Evolutionary conservation across 768 basidiomycete genomes (phyloP).

Genomic region (Rhodotorula sphaerocarpa): DNA sequence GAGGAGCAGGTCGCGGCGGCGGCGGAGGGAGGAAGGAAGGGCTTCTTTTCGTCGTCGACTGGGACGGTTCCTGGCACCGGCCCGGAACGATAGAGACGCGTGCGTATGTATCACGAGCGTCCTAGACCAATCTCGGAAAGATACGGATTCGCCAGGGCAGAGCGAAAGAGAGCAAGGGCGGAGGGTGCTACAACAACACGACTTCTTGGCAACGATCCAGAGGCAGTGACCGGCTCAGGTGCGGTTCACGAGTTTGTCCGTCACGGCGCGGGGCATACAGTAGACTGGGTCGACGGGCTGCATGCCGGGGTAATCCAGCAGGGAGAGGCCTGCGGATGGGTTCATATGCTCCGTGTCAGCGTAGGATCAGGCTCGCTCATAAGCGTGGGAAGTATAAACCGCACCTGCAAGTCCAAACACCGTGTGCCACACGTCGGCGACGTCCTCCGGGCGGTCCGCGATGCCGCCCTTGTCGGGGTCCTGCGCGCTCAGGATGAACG

Average conservation of each 20-base stretch:
- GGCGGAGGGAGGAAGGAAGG: background rate
- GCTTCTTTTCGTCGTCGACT: background rate
- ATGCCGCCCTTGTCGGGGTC: conserved; percentile 87
- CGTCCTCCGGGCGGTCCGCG: conserved; percentile 83
- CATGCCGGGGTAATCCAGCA: conserved; percentile 77
- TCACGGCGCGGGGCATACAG: conserved; percentile 76
- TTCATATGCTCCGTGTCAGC: no score
- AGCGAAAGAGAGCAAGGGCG: background rate
- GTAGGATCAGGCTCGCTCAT: background rate
- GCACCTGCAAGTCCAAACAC: conserved; percentile 78
- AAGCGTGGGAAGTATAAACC: conserved; percentile 8
- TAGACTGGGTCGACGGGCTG: conserved; percentile 86
- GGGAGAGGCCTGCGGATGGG: conserved; percentile 61
- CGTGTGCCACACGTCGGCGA: conserved; percentile 97
- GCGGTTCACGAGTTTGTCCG: conserved; percentile 1
- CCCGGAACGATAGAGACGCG: background rate
- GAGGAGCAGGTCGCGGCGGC: background rate
- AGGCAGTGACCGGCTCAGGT: no score
- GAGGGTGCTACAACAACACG: no score
- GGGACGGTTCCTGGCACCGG: background rate
- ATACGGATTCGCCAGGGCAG: no score
- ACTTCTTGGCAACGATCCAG: no score
- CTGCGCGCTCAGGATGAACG: conserved; percentile 82
- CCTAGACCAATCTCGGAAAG: no score
- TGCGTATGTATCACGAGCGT: no score